Base-by-base conservation (phyloP, 805 yeast genomes). In the Lachancea lanzarotensis region DNA sequence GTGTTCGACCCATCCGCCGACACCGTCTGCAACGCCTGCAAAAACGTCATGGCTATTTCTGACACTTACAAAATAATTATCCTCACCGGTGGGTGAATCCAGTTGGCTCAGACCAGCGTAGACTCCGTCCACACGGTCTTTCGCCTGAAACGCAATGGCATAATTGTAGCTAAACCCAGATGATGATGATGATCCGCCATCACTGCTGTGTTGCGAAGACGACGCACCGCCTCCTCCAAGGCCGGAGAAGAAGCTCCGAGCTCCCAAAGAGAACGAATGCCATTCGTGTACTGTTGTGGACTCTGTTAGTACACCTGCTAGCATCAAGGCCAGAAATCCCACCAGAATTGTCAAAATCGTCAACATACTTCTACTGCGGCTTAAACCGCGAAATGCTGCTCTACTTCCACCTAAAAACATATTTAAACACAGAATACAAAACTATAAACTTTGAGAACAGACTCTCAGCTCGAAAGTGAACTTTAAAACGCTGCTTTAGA, bases 1-100 rank as follows among this genome's bases (percentile, higher is more conserved):
- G 38, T 85, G 82, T 49, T 86, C 93, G 1, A 85, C 77, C 97
- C 98, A 91, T 2, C 98, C 98, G 13, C 98, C 98, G 3, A 93
- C 98, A 12, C 98, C 98, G 66, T 91, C 98, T 5, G 96, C 84
- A 3, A 85, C 93, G 18, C 91, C 95, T n/a, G 81, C 72, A 3
- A 83, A 76, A 0, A 82, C 50, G 30, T 57, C 62, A 10, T 47
- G 46, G 1, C 54, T 49, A 3, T 52, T 45, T 25, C 66, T 66
- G 16, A 22, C 30, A 18, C 63, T 63, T 22, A 81, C 69, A 46
- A 84, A 78, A 54, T 72, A 79, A 57, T 82, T 84, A 57, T 85
- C 95, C 57, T 85, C 95, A 3, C 95, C 95, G 2, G 87, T 74
- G 4, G 85, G 79, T 5, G 89, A 83, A 3, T 70, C 68, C 22